A percentile compares a stretch with the other conserved stretches of the same genome.
These are phyloP conservation scores for Anthracocystis setariae DNA, from an alignment of 1,284 basidiomycete genomes.

Conservation along the genomic window DNA sequence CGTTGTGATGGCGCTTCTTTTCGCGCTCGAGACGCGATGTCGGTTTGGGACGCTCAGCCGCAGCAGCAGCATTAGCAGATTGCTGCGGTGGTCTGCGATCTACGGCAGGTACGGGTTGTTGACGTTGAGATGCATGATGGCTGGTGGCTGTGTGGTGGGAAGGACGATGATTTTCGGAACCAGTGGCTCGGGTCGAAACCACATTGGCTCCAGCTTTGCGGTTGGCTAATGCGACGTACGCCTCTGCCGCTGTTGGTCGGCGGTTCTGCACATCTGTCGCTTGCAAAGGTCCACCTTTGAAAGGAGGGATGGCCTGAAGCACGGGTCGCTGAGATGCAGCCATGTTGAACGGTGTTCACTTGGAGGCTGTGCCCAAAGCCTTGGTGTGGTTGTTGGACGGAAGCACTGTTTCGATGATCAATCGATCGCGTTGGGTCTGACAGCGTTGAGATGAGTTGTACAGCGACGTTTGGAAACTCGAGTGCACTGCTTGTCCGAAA, in stretches of 20 bases:
- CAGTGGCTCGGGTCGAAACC: conserved; percentile 34
- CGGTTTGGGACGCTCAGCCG: conserved; percentile 43
- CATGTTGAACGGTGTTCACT: conserved; percentile 16
- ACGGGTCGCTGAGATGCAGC: conserved; percentile 38
- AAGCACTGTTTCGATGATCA: conserved; percentile 2
- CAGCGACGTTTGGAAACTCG: background rate
- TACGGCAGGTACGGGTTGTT: conserved; percentile 32
- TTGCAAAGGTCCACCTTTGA: conserved; percentile 46
- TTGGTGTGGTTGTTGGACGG: conserved; percentile 4
- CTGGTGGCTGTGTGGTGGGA: conserved; percentile 29
- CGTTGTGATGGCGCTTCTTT: conserved; percentile 69
- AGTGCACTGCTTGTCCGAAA: background rate
- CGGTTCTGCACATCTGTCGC: conserved; percentile 42
- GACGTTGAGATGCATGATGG: conserved; percentile 40
- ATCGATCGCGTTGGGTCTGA: conserved; percentile 3
- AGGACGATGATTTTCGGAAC: conserved; percentile 39
- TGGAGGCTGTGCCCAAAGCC: conserved; percentile 22
- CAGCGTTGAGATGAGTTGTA: background rate
- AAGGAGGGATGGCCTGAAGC: conserved; percentile 48
- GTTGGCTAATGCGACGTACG: conserved; percentile 42
- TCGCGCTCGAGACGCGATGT: conserved; percentile 61
- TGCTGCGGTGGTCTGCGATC: conserved; percentile 35
- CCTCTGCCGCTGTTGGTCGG: conserved; percentile 39
- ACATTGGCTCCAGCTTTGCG: conserved; percentile 43
- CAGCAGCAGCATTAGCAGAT: conserved; percentile 10